phyloP scores from a whole-genome alignment of 2,329 filamentous ascomycete species.

The Exophiala spinifera region DNA sequence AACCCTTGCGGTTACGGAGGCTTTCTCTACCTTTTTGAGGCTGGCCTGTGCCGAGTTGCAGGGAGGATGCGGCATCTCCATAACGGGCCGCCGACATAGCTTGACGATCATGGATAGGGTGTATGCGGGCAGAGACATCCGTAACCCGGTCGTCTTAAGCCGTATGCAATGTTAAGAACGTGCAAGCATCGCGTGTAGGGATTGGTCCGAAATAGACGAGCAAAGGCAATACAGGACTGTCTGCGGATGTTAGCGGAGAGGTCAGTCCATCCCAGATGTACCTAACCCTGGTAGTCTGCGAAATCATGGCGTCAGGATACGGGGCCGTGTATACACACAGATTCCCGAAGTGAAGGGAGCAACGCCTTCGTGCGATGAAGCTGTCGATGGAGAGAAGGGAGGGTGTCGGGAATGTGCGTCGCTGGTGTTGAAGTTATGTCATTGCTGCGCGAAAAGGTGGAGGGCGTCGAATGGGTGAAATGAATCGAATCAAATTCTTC shows the following conservation, averaged over 20 bases:
- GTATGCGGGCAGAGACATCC: slow-evolving; percentile 18
- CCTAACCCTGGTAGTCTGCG: background rate
- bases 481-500: background rate
- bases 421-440: too few relatives aligned
- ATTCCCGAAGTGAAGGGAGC: background rate
- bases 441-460: background rate
- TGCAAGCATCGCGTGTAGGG: slow-evolving; percentile 16
- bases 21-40: background rate
- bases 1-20: background rate
- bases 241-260: slow-evolving; percentile 9
- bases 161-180: slow-evolving; percentile 18
- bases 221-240: background rate
- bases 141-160: slow-evolving; percentile 10
- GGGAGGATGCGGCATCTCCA: slow-evolving; percentile 6
- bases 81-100: slow-evolving; percentile 21
- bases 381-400: background rate
- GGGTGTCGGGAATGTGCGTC: background rate
- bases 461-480: background rate
- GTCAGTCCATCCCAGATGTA: slow-evolving; percentile 1
- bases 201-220: slow-evolving; percentile 12
- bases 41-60: background rate
- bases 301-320: background rate
- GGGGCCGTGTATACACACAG: background rate
- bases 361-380: background rate
- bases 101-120: slow-evolving; percentile 14